phyloP scores from a whole-genome alignment of 1,284 basidiomycete genomes.

The Ustilago esculenta region DNA sequence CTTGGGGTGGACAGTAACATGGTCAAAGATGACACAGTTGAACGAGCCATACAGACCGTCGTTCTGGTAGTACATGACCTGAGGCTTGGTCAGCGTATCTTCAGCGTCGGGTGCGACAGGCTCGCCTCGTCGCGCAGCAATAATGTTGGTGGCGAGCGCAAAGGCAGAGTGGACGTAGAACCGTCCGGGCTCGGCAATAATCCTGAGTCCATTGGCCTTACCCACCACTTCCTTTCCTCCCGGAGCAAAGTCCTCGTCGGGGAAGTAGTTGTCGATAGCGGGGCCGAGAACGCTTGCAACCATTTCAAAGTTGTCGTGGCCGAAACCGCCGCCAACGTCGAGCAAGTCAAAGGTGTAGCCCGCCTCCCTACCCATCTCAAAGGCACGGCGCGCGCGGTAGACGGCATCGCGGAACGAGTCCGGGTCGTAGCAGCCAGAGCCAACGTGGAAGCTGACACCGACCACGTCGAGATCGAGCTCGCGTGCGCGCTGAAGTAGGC shows the following conservation, averaged over 20 bases:
- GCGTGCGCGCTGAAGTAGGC: conserved; percentile 80
- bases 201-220: conserved; percentile 74
- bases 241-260: conserved; percentile 70
- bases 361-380: conserved; percentile 83
- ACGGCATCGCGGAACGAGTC: conserved; percentile 90
- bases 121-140: conserved; percentile 74
- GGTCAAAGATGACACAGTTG: conserved; percentile 95
- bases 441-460: conserved; percentile 97
- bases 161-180: conserved; percentile 95
- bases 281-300: conserved; percentile 79
- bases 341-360: conserved; percentile 87
- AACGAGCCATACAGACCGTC: conserved; percentile 83
- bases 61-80: conserved; percentile 67
- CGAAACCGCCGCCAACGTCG: conserved; percentile 96
- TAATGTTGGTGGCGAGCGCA: conserved; percentile 90
- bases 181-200: conserved; percentile 96
- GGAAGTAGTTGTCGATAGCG: conserved; percentile 85
- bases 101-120: conserved; percentile 9
- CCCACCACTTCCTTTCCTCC: conserved; percentile 55
- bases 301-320: conserved; percentile 84
- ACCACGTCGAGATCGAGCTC: conserved; percentile 86
- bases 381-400: conserved; percentile 80
- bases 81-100: conserved; percentile 38
- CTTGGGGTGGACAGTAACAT: conserved; percentile 84
- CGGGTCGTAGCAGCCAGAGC: conserved; percentile 94